These are phyloP conservation scores for Thecaphora frezii DNA, from an alignment of 1,284 basidiomycete species.

Conservation along the genomic window DNA sequence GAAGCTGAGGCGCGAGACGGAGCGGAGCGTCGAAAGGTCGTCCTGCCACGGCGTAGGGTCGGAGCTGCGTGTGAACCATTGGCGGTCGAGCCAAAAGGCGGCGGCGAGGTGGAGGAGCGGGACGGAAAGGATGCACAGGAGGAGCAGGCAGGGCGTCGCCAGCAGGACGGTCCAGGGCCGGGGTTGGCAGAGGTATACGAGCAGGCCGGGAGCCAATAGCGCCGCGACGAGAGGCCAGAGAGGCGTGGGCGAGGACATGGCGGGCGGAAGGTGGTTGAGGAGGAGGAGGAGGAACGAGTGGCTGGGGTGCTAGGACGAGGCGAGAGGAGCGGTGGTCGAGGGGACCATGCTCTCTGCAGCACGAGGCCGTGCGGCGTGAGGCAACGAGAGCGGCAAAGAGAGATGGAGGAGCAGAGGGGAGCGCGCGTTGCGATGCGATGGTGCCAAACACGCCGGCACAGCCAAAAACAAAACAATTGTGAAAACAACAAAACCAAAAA, in stretches of 20 bases:
- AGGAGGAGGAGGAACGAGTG: background rate
- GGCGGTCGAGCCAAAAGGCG: background rate
- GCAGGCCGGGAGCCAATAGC: no score
- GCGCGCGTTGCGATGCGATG: no score
- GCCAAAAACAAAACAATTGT: no score
- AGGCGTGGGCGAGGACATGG: background rate
- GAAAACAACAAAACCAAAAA: background rate
- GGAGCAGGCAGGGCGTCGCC: background rate
- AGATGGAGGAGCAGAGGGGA: no score
- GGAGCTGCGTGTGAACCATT: background rate
- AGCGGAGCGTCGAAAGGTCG: constrained; percentile 6
- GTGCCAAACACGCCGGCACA: no score
- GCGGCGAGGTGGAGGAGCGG: background rate
- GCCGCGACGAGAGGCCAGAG: no score
- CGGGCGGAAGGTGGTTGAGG: background rate
- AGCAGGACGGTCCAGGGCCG: background rate
- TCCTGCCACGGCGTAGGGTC: background rate
- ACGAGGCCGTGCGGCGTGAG: no score
- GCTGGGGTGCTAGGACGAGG: no score
- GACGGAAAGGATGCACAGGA: background rate
- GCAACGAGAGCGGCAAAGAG: no score
- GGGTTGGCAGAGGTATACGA: background rate
- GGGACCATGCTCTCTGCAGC: no score
- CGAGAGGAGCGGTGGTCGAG: no score
- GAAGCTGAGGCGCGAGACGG: constrained; percentile 24